Percentiles rank a stretch among this genome's conserved stretches.
These are phyloP conservation scores for Pythium insidiosum DNA, from an alignment of 352 stramenopile species.

Conservation along the genomic window DNA sequence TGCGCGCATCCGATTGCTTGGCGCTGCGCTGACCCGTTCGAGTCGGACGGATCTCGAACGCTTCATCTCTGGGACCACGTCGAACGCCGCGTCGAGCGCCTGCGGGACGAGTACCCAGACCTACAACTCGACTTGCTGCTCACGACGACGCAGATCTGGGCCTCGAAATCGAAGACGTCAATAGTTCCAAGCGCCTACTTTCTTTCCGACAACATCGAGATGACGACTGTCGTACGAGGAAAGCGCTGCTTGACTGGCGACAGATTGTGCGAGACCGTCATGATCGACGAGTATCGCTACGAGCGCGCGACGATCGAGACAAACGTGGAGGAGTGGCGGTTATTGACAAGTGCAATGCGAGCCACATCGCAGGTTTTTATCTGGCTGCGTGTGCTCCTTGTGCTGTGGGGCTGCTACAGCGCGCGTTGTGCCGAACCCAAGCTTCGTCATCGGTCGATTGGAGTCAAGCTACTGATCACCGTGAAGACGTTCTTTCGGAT, in stretches of 20 bases:
- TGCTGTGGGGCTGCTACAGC: constrained; percentile 20
- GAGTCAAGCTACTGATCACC: neutral
- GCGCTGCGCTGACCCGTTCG: constrained; percentile 5
- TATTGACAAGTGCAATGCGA: constrained; percentile 20
- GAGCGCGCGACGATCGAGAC: constrained; percentile 31
- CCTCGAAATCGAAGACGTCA: too few species aligned
- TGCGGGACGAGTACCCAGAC: constrained; percentile 9
- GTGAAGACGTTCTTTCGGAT: constrained; percentile 23
- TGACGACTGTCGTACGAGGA: constrained; percentile 19
- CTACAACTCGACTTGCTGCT: constrained; percentile 10
- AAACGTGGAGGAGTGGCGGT: constrained; percentile 25
- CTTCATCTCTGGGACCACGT: constrained; percentile 17
- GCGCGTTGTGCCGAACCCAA: neutral
- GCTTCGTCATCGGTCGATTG: neutral
- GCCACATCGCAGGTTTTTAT: constrained; percentile 30
- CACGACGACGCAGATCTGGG: constrained; percentile 7
- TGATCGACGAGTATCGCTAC: constrained; percentile 54
- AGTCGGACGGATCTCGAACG: neutral
- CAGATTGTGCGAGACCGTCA: constrained; percentile 18
- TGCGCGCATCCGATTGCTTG: neutral
- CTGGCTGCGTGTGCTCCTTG: constrained; percentile 29
- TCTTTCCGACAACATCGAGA: constrained; percentile 14
- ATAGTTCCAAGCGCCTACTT: neutral
- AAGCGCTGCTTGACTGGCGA: neutral
- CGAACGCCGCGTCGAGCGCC: constrained; percentile 7